A percentile compares a stretch with the other conserved stretches of the same genome.
Evolutionary conservation across 1,284 basidiomycete species (phyloP).

Genomic region (Tilletia indica): DNA sequence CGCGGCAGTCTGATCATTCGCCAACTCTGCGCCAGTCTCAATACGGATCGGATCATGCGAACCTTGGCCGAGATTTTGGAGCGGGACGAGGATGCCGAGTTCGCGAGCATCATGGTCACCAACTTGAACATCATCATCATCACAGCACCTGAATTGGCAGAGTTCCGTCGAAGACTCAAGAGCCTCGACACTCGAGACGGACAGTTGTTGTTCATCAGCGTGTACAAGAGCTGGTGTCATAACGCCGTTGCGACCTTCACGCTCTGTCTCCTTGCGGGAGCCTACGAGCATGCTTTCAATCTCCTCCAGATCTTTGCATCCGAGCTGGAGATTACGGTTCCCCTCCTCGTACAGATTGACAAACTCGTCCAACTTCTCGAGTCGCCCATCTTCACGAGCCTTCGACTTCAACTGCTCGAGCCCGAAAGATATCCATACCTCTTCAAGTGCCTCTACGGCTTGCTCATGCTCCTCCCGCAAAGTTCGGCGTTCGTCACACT

Average conservation of each 20-base stretch:
- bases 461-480: conserved; percentile 96
- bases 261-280: conserved; percentile 90
- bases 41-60: conserved; percentile 91
- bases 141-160: conserved; percentile 88
- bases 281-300: conserved; percentile 97
- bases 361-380: conserved; percentile 98
- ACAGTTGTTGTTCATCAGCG: conserved; percentile 81
- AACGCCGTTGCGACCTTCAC: conserved; percentile 96
- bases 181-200: conserved; percentile 81
- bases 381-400: conserved; percentile 94
- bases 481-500: conserved; percentile 94
- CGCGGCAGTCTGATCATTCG: conserved; percentile 93
- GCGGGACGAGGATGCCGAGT: conserved; percentile 97
- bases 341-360: conserved; percentile 91
- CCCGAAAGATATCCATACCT: conserved; percentile 94
- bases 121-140: conserved; percentile 96
- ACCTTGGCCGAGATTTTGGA: conserved; percentile 96
- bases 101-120: conserved; percentile 93
- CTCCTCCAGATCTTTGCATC: conserved; percentile 91
- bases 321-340: conserved; percentile 92
- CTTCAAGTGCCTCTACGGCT: conserved; percentile 95
- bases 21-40: conserved; percentile 88
- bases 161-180: conserved; percentile 88
- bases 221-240: conserved; percentile 98
- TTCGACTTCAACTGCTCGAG: conserved; percentile 94